A percentile compares a stretch with the other conserved stretches of the same genome.
These are phyloP conservation scores for Pichia rugopelliculosa DNA, from an alignment of 805 yeast genomes.

Conservation along the genomic window DNA sequence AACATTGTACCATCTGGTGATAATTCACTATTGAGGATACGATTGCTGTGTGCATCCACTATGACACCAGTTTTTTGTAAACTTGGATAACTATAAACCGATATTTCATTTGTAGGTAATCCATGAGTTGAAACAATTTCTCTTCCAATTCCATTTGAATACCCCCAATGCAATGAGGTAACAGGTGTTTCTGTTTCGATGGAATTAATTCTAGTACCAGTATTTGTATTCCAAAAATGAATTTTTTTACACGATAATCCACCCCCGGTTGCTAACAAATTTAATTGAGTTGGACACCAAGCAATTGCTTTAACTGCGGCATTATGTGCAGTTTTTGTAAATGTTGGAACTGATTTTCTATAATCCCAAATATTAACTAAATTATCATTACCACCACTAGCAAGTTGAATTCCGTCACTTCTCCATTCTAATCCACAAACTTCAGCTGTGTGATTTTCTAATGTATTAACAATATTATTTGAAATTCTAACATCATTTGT, in stretches of 20 bases:
- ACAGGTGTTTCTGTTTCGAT: conserved; percentile 93
- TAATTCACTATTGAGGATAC: conserved; percentile 74
- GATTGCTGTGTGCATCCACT: conserved; percentile 76
- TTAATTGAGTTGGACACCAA: conserved; percentile 86
- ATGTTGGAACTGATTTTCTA: conserved; percentile 59
- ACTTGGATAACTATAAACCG: conserved; percentile 80
- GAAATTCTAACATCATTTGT: conserved; percentile 88
- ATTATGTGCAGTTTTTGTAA: conserved; percentile 69
- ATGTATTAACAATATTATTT: conserved; percentile 56
- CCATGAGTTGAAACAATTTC: conserved; percentile 95
- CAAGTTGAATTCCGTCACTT: conserved; percentile 74
- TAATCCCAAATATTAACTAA: conserved; percentile 91
- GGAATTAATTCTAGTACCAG: conserved; percentile 79
- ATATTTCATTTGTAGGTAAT: conserved; percentile 76
- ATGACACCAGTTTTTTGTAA: conserved; percentile 85
- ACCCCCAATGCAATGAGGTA: conserved; percentile 90
- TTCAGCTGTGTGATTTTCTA: conserved; percentile 73
- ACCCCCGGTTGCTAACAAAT: conserved; percentile 92
- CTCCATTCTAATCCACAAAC: conserved; percentile 90
- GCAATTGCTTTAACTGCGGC: conserved; percentile 95
- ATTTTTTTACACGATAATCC: conserved; percentile 85
- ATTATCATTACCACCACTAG: conserved; percentile 93
- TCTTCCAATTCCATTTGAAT: conserved; percentile 56
- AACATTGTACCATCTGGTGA: conserved; percentile 87
- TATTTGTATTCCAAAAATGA: conserved; percentile 91